A percentile compares a stretch with the other conserved stretches of the same genome.
These are phyloP conservation scores for Chalciporus chontae DNA, from an alignment of 768 basidiomycete species.

Conservation along the genomic window DNA sequence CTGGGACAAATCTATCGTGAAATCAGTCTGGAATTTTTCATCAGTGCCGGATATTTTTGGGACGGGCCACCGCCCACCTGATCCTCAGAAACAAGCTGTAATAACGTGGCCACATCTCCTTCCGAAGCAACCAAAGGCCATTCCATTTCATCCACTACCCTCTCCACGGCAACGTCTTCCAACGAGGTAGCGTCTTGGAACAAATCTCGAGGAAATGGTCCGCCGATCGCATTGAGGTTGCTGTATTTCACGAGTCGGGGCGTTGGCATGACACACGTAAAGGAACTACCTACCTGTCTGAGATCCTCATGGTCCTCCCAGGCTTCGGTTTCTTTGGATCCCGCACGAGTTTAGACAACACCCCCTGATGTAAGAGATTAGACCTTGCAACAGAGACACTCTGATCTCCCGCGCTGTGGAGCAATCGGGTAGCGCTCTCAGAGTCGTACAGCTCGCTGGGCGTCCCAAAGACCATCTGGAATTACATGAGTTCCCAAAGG, in stretches of 20 bases:
- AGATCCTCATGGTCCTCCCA: conserved; percentile 73
- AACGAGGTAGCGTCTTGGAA: conserved; percentile 69
- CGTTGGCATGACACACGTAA: background rate
- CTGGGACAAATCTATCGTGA: conserved; percentile 64
- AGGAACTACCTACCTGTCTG: conserved; percentile 53
- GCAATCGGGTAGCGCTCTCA: conserved; percentile 52
- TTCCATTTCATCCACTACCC: conserved; percentile 56
- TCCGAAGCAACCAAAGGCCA: conserved; percentile 82
- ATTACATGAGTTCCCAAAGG: background rate
- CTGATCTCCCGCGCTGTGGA: conserved; percentile 55
- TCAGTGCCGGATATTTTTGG: background rate
- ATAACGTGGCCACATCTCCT: conserved; percentile 73
- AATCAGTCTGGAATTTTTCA: conserved; percentile 53
- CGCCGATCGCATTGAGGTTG: conserved; percentile 65
- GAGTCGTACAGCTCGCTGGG: conserved; percentile 66
- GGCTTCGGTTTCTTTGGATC: conserved; percentile 63
- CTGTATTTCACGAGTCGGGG: conserved; percentile 32
- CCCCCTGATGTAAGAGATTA: conserved; percentile 58
- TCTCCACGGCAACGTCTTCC: conserved; percentile 50
- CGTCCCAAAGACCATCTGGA: conserved; percentile 74
- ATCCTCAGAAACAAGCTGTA: conserved; percentile 80
- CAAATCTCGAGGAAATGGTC: conserved; percentile 57
- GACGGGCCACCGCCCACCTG: conserved; percentile 43
- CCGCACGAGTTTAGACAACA: conserved; percentile 63
- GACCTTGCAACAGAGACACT: conserved; percentile 53